These are phyloP conservation scores for Phyllosticta ampelicida DNA, from an alignment of 2,329 filamentous ascomycete genomes.

Conservation along the genomic window DNA sequence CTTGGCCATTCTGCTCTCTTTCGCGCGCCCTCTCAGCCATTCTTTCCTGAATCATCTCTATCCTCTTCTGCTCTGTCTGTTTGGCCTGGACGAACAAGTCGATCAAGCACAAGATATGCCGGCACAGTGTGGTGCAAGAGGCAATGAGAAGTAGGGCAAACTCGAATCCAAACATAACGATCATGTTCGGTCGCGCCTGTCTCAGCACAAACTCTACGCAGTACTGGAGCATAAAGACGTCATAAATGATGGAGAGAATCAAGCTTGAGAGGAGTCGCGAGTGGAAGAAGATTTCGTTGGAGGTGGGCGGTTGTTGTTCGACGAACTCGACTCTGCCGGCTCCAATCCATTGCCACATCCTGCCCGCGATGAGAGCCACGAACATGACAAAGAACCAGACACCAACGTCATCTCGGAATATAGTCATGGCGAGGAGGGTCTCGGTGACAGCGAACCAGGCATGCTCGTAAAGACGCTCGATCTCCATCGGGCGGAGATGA, in stretches of 20 bases:
- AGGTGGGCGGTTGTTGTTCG: slow-evolving; percentile 81
- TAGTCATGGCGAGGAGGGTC: slow-evolving; percentile 95
- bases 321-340: slow-evolving; percentile 88
- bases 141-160: slow-evolving; percentile 78
- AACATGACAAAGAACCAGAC: slow-evolving; percentile 97
- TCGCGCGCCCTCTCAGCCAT: slow-evolving; percentile 30
- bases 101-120: slow-evolving; percentile 67
- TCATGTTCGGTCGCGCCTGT: slow-evolving; percentile 90
- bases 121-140: slow-evolving; percentile 65
- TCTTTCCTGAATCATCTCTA: slow-evolving; percentile 48
- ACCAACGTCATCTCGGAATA: slow-evolving; percentile 90
- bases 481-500: slow-evolving; percentile 80
- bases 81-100: slow-evolving; percentile 65
- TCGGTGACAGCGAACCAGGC: slow-evolving; percentile 98
- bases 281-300: slow-evolving; percentile 79
- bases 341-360: slow-evolving; percentile 98
- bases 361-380: slow-evolving; percentile 78
- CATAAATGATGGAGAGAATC: slow-evolving; percentile 43
- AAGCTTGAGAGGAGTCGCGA: slow-evolving; percentile 37
- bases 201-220: slow-evolving; percentile 72
- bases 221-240: slow-evolving; percentile 70
- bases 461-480: slow-evolving; percentile 94
- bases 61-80: slow-evolving; percentile 55
- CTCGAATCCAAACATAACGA: slow-evolving; percentile 99
- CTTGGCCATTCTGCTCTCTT: slow-evolving; percentile 28